A percentile compares a stretch with the other conserved stretches of the same genome.
Evolutionary conservation across 805 yeast genomes (phyloP).

Genomic region (Saccharomyces kudriavzevii): DNA sequence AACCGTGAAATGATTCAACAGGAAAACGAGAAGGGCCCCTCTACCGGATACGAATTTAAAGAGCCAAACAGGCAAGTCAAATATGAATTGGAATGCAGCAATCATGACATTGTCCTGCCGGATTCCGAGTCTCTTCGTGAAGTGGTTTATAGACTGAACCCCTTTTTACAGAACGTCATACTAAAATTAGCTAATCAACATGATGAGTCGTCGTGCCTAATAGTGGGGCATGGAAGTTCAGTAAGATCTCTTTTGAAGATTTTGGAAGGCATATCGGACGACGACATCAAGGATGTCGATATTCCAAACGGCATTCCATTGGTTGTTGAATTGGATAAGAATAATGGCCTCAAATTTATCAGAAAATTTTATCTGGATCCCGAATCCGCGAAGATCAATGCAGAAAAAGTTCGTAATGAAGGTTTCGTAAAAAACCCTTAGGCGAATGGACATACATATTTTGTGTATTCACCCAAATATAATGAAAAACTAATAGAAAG

Average conservation of each 20-base stretch:
- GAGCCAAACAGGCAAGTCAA: constrained; percentile 23
- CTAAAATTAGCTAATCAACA: constrained; percentile 37
- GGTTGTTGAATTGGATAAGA: constrained; percentile 49
- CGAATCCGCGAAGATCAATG: constrained; percentile 64
- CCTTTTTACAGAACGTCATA: constrained; percentile 42
- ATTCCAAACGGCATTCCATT: constrained; percentile 77
- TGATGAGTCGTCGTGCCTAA: constrained; percentile 45
- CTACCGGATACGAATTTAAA: constrained; percentile 22
- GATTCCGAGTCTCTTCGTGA: constrained; percentile 62
- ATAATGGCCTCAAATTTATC: constrained; percentile 34
- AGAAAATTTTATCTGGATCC: constrained; percentile 63
- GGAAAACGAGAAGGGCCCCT: constrained; percentile 17
- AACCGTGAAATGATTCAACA: constrained; percentile 31
- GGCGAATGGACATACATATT: not conserved
- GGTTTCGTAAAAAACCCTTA: constrained; percentile 36
- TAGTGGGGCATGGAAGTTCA: constrained; percentile 76
- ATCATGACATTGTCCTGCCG: constrained; percentile 39
- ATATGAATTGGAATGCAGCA: constrained; percentile 27
- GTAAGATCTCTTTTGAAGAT: constrained; percentile 64
- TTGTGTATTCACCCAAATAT: not conserved
- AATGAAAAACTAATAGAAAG: not conserved
- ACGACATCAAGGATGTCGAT: constrained; percentile 59
- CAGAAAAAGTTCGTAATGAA: constrained; percentile 67
- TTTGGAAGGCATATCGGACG: constrained; percentile 53
- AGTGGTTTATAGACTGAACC: constrained; percentile 57